Evolutionary conservation across 108 stramenopile genomes (phyloP).

Genomic region (Pseudonitzschia pungens): DNA sequence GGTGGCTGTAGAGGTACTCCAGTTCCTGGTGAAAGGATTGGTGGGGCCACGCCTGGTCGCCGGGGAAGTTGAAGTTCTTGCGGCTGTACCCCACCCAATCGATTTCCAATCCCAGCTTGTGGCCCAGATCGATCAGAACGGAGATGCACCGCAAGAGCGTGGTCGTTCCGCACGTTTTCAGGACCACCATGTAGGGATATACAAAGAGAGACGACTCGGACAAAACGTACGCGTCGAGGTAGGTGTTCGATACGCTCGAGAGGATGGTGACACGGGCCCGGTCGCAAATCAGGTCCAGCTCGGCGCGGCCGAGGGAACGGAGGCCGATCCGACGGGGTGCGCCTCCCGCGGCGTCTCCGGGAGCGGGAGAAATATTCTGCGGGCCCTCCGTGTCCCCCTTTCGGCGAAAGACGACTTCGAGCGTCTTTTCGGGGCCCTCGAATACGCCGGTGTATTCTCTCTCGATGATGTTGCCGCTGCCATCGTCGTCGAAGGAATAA

Average conservation of each 20-base stretch:
- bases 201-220: slow-evolving; percentile 98
- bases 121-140: slow-evolving; percentile 86
- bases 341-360: slow-evolving; percentile 18
- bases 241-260: slow-evolving; percentile 85
- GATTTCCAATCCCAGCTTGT: slow-evolving; percentile 87
- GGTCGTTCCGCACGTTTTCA: slow-evolving; percentile 99
- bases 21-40: slow-evolving; percentile 90
- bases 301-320: slow-evolving; percentile 70
- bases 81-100: slow-evolving; percentile 99
- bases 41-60: slow-evolving; percentile 91
- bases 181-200: slow-evolving; percentile 96
- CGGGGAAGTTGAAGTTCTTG: slow-evolving; percentile 98
- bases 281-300: slow-evolving; percentile 90
- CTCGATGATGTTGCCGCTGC: slow-evolving; percentile 55
- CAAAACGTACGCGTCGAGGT: slow-evolving; percentile 97
- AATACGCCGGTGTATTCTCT: slow-evolving; percentile 84
- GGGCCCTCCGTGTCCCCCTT: slow-evolving; percentile 34
- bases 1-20: slow-evolving; percentile 89
- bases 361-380: slow-evolving; percentile 15
- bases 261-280: slow-evolving; percentile 97
- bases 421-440: slow-evolving; percentile 90
- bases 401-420: slow-evolving; percentile 83
- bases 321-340: slow-evolving; percentile 61
- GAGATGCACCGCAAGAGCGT: slow-evolving; percentile 97
- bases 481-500: slow-evolving; percentile 53